phyloP scores from a whole-genome alignment of 2,329 filamentous ascomycete genomes.

The Huntiella moniliformis region DNA sequence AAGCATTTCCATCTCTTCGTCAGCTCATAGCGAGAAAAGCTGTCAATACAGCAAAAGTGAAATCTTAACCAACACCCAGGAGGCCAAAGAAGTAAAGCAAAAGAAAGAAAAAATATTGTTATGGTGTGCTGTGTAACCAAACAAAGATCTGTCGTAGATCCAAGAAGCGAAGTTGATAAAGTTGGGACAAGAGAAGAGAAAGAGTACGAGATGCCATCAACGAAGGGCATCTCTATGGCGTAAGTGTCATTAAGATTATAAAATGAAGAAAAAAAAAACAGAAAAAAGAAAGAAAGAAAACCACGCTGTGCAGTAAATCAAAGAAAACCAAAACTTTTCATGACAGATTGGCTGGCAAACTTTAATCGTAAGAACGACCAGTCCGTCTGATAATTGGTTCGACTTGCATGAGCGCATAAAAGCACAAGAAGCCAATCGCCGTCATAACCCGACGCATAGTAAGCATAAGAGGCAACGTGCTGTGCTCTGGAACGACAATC shows the following conservation, averaged over 20 bases:
- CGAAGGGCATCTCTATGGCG: too few relatives aligned
- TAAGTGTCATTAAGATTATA: constrained; percentile 8
- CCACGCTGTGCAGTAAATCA: background rate
- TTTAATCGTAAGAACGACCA: constrained; percentile 10
- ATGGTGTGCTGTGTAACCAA: constrained; percentile 12
- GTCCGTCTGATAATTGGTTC: constrained; percentile 11
- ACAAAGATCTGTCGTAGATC: constrained; percentile 11
- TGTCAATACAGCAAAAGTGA: too few relatives aligned
- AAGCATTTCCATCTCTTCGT: too few relatives aligned
- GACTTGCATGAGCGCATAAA: constrained; percentile 12
- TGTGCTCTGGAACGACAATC: background rate
- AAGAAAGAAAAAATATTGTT: constrained; percentile 1
- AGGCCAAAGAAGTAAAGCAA: background rate
- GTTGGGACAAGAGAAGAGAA: background rate
- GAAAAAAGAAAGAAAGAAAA: constrained; percentile 1
- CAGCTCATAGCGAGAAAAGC: too few relatives aligned
- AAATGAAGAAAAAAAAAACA: background rate
- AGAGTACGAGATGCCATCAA: too few relatives aligned
- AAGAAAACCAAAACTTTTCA: background rate
- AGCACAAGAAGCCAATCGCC: constrained; percentile 9
- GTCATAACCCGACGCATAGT: constrained; percentile 11
- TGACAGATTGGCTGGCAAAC: background rate
- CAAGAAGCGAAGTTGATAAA: background rate
- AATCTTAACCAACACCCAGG: too few relatives aligned
- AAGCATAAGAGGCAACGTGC: constrained; percentile 5